Conservation (phyloP, 495 filamentous ascomycete genomes). For the Penicillium cosmopolitanum region DNA sequence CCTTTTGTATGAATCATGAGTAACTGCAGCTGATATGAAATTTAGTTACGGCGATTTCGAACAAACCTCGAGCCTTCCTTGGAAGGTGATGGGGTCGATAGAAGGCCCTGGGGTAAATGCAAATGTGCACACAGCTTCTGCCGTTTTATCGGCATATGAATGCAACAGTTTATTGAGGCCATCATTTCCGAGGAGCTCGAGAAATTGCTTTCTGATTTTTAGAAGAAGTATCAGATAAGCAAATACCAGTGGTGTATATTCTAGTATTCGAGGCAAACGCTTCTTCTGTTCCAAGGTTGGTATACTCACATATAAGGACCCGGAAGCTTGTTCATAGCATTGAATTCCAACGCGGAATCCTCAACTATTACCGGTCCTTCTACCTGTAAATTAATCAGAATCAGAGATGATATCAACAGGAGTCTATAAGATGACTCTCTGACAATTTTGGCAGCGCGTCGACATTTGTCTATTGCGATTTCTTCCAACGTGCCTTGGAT, state of each 20-base stretch:
- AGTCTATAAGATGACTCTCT: not conserved
- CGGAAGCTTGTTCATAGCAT: slow-evolving; percentile 77
- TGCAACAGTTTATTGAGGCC: slow-evolving; percentile 81
- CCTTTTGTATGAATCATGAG: slow-evolving; percentile 38
- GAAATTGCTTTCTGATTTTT: slow-evolving; percentile 77
- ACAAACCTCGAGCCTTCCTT: slow-evolving; percentile 65
- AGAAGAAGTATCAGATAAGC: not conserved
- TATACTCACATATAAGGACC: slow-evolving; percentile 85
- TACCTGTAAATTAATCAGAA: slow-evolving; percentile 47
- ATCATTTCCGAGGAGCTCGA: slow-evolving; percentile 71
- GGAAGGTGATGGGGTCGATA: slow-evolving; percentile 75
- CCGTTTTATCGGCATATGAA: slow-evolving; percentile 81
- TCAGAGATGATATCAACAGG: no score
- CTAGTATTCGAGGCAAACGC: no score
- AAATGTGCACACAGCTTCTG: slow-evolving; percentile 89
- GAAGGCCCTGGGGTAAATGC: slow-evolving; percentile 79
- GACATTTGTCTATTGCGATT: slow-evolving; percentile 76
- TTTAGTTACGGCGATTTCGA: not conserved
- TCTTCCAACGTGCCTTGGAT: slow-evolving; percentile 83
- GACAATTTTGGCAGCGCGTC: slow-evolving; percentile 69
- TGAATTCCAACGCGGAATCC: slow-evolving; percentile 87
- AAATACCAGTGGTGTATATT: no score
- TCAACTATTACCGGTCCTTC: slow-evolving; percentile 89
- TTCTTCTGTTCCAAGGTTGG: no score
- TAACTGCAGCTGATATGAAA: not conserved